A percentile compares a stretch with the other conserved stretches of the same genome.
phyloP scores from a whole-genome alignment of 148 eudicot species.

The Vaccinium darrowii region DNA sequence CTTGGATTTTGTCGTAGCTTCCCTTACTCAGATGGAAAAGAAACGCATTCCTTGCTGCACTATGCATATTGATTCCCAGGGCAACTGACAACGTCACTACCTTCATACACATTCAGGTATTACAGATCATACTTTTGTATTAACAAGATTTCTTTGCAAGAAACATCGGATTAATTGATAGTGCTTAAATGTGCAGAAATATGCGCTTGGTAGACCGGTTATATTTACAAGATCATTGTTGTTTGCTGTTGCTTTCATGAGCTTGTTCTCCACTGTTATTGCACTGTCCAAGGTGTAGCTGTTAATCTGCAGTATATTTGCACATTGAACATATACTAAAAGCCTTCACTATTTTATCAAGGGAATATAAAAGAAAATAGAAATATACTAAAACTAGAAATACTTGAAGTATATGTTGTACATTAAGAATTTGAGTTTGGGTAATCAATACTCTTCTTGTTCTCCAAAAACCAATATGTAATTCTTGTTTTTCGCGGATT shows the following conservation, averaged over 20 bases:
- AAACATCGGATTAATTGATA: neutral
- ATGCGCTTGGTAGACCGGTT: slow-evolving; percentile 15
- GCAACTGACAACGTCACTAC: slow-evolving; percentile 15
- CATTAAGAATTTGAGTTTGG: too few relatives aligned
- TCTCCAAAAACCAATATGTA: too few relatives aligned
- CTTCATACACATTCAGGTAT: slow-evolving; percentile 24
- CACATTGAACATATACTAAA: neutral
- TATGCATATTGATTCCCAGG: slow-evolving; percentile 20
- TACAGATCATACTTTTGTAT: neutral
- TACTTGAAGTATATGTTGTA: too few relatives aligned
- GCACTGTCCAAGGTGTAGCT: slow-evolving; percentile 19
- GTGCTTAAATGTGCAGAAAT: slow-evolving; percentile 1
- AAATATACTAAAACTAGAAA: too few relatives aligned
- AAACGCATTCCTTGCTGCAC: slow-evolving; percentile 24
- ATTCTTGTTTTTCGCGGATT: too few relatives aligned
- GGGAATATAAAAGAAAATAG: too few relatives aligned
- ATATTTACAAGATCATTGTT: slow-evolving; percentile 21
- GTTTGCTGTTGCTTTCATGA: slow-evolving; percentile 16
- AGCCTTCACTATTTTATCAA: neutral
- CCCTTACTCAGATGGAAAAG: slow-evolving; percentile 28
- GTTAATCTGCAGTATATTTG: neutral
- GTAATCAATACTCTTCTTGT: too few relatives aligned
- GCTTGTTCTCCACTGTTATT: slow-evolving; percentile 18
- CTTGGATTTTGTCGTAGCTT: slow-evolving; percentile 3
- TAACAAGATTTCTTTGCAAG: neutral